A percentile compares a stretch with the other conserved stretches of the same genome.
phyloP scores from a whole-genome alignment of 2,329 filamentous ascomycete species.

The Talaromyces sp. region DNA sequence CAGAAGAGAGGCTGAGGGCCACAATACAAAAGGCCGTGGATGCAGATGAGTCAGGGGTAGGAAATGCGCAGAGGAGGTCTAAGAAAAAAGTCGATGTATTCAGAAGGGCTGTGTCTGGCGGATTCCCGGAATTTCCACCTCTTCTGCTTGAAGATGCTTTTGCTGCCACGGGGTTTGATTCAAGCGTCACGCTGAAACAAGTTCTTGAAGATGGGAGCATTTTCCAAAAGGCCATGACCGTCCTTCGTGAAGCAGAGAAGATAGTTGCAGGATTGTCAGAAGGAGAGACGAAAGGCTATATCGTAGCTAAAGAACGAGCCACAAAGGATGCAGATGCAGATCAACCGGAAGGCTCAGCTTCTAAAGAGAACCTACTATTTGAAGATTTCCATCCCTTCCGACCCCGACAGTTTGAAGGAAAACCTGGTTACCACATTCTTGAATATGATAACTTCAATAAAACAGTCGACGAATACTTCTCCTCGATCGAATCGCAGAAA shows the following conservation, averaged over 20 bases:
- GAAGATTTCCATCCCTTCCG: slow-evolving; percentile 94
- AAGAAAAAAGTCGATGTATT: slow-evolving; percentile 72
- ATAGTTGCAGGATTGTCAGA: slow-evolving; percentile 65
- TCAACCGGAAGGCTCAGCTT: slow-evolving; percentile 30
- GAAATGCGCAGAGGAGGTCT: slow-evolving; percentile 54
- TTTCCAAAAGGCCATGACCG: slow-evolving; percentile 61
- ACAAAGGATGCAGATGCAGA: slow-evolving; percentile 25
- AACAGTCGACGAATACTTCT: slow-evolving; percentile 95
- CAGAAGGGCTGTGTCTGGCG: slow-evolving; percentile 72
- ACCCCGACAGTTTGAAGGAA: slow-evolving; percentile 69
- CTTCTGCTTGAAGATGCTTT: slow-evolving; percentile 83
- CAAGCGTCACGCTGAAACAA: slow-evolving; percentile 60
- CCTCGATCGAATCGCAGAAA: slow-evolving; percentile 89
- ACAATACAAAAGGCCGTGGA: slow-evolving; percentile 62
- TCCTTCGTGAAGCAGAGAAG: slow-evolving; percentile 64
- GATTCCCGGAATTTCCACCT: slow-evolving; percentile 84
- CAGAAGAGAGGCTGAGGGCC: slow-evolving; percentile 63
- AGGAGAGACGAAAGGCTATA: slow-evolving; percentile 69
- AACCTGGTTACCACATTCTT: slow-evolving; percentile 62
- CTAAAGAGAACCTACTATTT: slow-evolving; percentile 57
- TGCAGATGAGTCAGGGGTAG: slow-evolving; percentile 25
- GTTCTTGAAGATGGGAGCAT: slow-evolving; percentile 62
- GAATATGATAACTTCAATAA: slow-evolving; percentile 83
- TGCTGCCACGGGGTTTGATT: slow-evolving; percentile 63
- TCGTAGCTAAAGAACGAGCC: slow-evolving; percentile 63